Conservation (phyloP, 441 rosid genomes). For the Erodium texanum region DNA sequence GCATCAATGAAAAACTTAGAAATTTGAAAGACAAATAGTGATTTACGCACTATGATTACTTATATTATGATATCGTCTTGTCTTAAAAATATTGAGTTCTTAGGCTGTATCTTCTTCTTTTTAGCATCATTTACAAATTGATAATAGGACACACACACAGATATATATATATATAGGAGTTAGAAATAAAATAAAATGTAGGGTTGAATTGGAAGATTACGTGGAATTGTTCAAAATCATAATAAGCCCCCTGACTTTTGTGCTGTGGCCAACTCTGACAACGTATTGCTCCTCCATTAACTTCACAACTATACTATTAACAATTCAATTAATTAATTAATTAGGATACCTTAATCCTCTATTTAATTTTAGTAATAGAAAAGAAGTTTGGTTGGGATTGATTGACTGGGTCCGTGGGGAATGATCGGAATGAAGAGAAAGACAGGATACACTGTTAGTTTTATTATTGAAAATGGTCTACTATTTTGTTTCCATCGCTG, state of each 20-base stretch:
- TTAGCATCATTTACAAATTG: not conserved
- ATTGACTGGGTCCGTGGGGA: not conserved
- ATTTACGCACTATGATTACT: too few species aligned
- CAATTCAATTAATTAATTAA: not conserved
- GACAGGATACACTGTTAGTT: not conserved
- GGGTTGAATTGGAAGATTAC: not conserved
- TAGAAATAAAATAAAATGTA: not conserved
- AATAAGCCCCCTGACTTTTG: not conserved
- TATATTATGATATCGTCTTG: too few species aligned
- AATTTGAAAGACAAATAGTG: too few species aligned
- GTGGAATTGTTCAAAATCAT: not conserved
- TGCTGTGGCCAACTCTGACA: not conserved
- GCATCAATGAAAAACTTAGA: too few species aligned
- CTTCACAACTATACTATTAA: not conserved
- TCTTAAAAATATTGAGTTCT: not conserved
- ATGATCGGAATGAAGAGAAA: not conserved
- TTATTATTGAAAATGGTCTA: not conserved
- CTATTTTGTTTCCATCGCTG: not conserved
- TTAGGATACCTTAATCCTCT: not conserved
- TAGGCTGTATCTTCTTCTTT: not conserved
- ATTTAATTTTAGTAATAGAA: not conserved
- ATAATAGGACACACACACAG: not conserved
- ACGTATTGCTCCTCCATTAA: not conserved
- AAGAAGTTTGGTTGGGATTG: not conserved
- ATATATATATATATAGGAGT: too few species aligned